phyloP scores from a whole-genome alignment of 148 eudicot genomes.

The Suaeda aralocaspica region DNA sequence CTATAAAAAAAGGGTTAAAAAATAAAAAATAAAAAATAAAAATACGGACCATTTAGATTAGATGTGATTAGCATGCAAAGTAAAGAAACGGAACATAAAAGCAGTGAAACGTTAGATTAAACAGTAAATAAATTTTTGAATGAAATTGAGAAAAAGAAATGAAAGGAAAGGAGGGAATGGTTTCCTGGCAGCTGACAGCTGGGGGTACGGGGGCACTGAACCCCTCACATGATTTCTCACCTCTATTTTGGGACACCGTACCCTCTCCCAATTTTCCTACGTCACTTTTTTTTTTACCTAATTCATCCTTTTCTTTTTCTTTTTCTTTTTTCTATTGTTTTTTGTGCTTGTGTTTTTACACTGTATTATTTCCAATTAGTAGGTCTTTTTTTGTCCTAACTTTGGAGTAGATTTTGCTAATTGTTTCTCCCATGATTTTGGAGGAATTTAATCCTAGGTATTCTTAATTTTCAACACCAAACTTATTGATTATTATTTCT shows the following conservation, averaged over 20 bases:
- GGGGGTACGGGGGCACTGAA: conserved; percentile 24
- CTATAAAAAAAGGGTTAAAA: no score
- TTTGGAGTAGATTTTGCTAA: no score
- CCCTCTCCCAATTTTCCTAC: not conserved
- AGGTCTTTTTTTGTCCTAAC: no score
- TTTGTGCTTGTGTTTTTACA: not conserved
- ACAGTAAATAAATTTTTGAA: no score
- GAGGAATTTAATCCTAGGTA: no score
- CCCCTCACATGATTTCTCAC: conserved; percentile 22
- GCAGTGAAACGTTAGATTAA: no score
- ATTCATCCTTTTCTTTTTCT: not conserved
- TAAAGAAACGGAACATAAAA: not conserved
- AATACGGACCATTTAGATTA: not conserved
- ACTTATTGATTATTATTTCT: no score
- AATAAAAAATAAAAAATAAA: not conserved
- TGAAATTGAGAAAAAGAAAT: not conserved
- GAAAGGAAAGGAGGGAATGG: conserved; percentile 8
- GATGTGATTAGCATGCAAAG: no score
- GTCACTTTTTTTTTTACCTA: not conserved
- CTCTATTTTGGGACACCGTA: not conserved
- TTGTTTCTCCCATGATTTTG: no score
- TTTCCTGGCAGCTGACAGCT: conserved; percentile 31
- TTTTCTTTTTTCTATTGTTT: not conserved
- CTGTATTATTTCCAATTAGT: no score
- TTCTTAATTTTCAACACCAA: no score